Base-by-base conservation (phyloP, 305 asterid species). In the Solanum hybrid region DNA sequence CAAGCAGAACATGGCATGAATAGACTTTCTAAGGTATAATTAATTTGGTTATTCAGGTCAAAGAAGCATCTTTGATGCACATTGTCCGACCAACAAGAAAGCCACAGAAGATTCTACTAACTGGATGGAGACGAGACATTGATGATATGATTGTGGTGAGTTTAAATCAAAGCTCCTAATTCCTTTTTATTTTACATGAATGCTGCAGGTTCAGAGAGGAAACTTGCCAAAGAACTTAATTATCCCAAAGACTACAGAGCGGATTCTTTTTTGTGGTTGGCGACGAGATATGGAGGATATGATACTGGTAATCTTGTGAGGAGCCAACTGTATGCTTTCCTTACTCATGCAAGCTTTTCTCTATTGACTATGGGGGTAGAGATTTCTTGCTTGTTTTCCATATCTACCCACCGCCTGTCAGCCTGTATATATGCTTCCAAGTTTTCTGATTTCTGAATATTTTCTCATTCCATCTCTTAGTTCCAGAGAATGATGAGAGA, bases 101-200 rank as follows among this genome's bases (percentile, higher is more conserved):
- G 97, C 95, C 98, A 92, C 98, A 95, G 98, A 97, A 95, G 98
- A 95, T 96, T 93, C 98, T 97, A 94, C 98, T 97, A 91, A 94
- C 97, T 95, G 99, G 98, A 97, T 96, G 99, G 98, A 94, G 98
- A 92, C 94, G 97, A 93, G 98, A 97, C 97, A 93, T 95, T 94
- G 97, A 96, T 97, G 99, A 97, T 96, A 97, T 97, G 99, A 95
- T 97, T 97, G 98, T 96, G 98, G 99, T 97, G 94, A 97, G 97
- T 92, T 94, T 94, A 86, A 83, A 91, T 92, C 89, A 91, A 92
- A 92, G 94, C 95, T 93, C 96, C 98, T 95, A 94, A 96, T 95
- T 95, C 90, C 88, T 93, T 92, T 93, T 95, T 91, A 93, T 96
- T 96, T 94, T 94, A 92, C 94, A 93, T 95, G 94, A 92, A 94